Percentiles rank a stretch among this genome's conserved stretches.
phyloP scores from a whole-genome alignment of 306 rosid genomes.

The Medicago truncatula region DNA sequence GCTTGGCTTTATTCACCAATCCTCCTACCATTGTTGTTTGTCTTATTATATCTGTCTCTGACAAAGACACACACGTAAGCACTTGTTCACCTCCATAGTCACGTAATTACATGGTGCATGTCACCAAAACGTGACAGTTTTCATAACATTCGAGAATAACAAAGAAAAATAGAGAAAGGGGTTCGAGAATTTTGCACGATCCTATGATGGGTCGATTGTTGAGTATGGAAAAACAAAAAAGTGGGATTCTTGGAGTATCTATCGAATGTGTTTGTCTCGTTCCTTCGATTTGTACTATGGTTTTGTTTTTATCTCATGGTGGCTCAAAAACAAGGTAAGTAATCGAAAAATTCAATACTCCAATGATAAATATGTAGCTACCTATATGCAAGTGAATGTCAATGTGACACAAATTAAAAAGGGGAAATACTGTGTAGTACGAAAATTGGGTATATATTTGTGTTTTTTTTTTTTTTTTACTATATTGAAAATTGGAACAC shows the following conservation, averaged over 20 bases:
- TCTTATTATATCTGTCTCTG: slow-evolving; percentile 15
- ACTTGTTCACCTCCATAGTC: slow-evolving; percentile 30
- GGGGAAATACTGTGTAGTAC: no score
- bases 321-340: slow-evolving; percentile 2
- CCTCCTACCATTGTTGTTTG: slow-evolving; percentile 26
- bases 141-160: slow-evolving; percentile 42
- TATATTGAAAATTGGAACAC: no score
- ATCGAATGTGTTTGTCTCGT: slow-evolving; percentile 46
- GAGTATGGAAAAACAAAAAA: slow-evolving; percentile 34
- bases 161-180: slow-evolving; percentile 40
- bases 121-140: slow-evolving; percentile 34
- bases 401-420: no score
- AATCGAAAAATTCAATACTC: background rate
- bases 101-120: slow-evolving; percentile 71
- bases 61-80: slow-evolving; percentile 42
- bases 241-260: slow-evolving; percentile 46
- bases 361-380: background rate
- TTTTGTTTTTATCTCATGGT: slow-evolving; percentile 34
- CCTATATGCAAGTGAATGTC: no score
- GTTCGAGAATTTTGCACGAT: slow-evolving; percentile 31
- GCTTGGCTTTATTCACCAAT: slow-evolving; percentile 8
- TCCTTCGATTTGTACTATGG: slow-evolving; percentile 63
- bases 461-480: no score
- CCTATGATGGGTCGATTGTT: slow-evolving; percentile 37
- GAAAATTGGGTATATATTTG: no score